Evolutionary conservation across 768 basidiomycete genomes (phyloP), one percentile per base, ranked within the genome.

Genomic region (Pisolithus orientalis): DNA sequence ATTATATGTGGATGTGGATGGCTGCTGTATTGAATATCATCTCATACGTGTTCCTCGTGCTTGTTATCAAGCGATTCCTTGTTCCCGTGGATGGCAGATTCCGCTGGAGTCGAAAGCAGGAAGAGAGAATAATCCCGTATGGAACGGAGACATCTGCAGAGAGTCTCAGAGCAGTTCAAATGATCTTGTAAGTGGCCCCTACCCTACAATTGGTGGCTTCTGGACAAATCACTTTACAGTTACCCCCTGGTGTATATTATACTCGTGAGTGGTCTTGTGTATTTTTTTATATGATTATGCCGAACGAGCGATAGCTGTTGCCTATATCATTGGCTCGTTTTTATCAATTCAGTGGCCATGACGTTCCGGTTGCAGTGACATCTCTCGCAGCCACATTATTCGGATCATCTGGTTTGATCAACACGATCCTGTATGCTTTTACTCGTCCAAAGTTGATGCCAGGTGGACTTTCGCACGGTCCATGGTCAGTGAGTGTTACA

Each of bases 221-320:
- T 50, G 59, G 14, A 60, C 40, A 8, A 6, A 28, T 44, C 47
- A 14, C 29, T 10, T 29, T 49, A 3, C 52, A 78, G 77, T 54
- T 78, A 78, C 53, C 78, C 77, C 25, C 65, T 71, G 8, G 68
- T 76, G 16, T 77, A 77, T 55, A 70, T 73, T 37, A 53, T 63
- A 32, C 68, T 71, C 59, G 64, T 72, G 53, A 8, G 65, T 47
- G 28, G 37, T 0, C 9, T 28, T 21, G 27, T 13, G 8, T 16
- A 44, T 32, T 6, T 32, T 32, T 9, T 21, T n/a, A 13, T 40
- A 39, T 39, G n/a, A 21, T 29, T 16, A 9, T 45, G 1, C 24
- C 50, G 7, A 32, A 44, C 51, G 10, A 37, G 29, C 27, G 3
- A 39, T 21, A 60, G 66, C 64, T 72, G 2, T 53, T 77, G 21